Conservation (phyloP, 1,284 basidiomycete species). For the Trichosporon sp. region DNA sequence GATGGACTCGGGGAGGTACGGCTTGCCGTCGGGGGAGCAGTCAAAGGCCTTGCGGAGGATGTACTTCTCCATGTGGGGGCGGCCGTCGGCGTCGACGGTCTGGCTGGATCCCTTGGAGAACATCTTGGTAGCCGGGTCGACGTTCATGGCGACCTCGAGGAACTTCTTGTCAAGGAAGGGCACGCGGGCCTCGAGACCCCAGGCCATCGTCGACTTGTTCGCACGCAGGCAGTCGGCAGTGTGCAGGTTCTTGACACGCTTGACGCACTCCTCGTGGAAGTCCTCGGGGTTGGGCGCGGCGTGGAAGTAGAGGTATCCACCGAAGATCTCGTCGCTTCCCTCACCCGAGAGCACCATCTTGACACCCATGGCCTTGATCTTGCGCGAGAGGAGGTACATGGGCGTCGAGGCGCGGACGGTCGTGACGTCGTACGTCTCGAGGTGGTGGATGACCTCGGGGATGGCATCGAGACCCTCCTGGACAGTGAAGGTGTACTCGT, state of each 20-base stretch:
- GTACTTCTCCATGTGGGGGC: slow-evolving; percentile 96
- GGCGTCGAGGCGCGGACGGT: slow-evolving; percentile 97
- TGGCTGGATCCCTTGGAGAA: slow-evolving; percentile 79
- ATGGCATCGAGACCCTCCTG: slow-evolving; percentile 98
- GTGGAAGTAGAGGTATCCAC: slow-evolving; percentile 99
- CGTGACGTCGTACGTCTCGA: slow-evolving; percentile 99
- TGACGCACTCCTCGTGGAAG: slow-evolving; percentile 94
- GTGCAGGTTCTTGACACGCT: slow-evolving; percentile 95
- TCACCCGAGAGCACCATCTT: slow-evolving; percentile 99
- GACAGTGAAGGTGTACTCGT: slow-evolving; percentile 97
- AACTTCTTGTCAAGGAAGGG: slow-evolving; percentile 98
- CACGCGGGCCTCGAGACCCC: slow-evolving; percentile 97
- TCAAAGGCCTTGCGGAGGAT: slow-evolving; percentile 98
- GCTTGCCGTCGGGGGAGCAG: slow-evolving; percentile 69
- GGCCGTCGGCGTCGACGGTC: slow-evolving; percentile 72
- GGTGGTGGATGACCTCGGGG: slow-evolving; percentile 95
- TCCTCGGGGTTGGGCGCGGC: slow-evolving; percentile 83
- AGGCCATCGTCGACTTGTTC: slow-evolving; percentile 99
- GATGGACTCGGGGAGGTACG: slow-evolving; percentile 90
- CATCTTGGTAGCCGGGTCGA: slow-evolving; percentile 82
- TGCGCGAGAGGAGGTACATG: slow-evolving; percentile 74
- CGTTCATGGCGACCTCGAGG: slow-evolving; percentile 88
- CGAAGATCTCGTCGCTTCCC: slow-evolving; percentile 96
- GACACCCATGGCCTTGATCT: slow-evolving; percentile 99
- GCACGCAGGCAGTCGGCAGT: slow-evolving; percentile 96